A percentile compares a stretch with the other conserved stretches of the same genome.
Evolutionary conservation across 768 basidiomycete genomes (phyloP).

Genomic region (Lyophyllum atratum): DNA sequence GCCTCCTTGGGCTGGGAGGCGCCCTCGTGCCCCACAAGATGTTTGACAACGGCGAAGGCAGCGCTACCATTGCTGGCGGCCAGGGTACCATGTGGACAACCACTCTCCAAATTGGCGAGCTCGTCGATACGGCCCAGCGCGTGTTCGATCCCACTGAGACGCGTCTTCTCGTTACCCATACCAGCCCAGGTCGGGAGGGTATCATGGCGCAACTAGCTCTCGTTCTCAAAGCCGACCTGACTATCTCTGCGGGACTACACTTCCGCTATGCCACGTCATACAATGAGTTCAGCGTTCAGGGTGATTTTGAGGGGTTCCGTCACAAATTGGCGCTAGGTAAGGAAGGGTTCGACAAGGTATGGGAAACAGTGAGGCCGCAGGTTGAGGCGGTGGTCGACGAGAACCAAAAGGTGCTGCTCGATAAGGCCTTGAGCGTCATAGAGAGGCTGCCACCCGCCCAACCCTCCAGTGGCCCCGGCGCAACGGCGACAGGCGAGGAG

Average conservation of each 20-base stretch:
- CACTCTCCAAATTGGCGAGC: constrained; percentile 94
- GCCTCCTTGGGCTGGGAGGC: constrained; percentile 94
- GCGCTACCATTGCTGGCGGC: constrained; percentile 96
- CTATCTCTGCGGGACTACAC: constrained; percentile 92
- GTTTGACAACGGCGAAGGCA: constrained; percentile 93
- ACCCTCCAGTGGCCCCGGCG: constrained; percentile 46
- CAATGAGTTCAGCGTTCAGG: constrained; percentile 95
- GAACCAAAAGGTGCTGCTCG: constrained; percentile 81
- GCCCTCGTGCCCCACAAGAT: constrained; percentile 94
- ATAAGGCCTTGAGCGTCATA: constrained; percentile 86
- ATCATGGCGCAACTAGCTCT: constrained; percentile 89
- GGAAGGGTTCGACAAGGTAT: constrained; percentile 87
- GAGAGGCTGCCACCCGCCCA: constrained; percentile 71
- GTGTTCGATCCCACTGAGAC: constrained; percentile 94
- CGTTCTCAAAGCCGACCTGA: constrained; percentile 91
- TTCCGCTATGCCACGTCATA: constrained; percentile 96
- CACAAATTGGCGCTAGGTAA: constrained; percentile 78
- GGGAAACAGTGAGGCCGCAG: constrained; percentile 90
- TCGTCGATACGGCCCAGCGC: constrained; percentile 95
- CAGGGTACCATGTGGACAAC: constrained; percentile 99
- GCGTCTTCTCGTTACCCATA: constrained; percentile 89
- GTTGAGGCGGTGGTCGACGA: constrained; percentile 93
- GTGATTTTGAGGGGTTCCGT: constrained; percentile 86
- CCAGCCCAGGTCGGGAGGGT: constrained; percentile 91
- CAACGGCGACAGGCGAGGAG: constrained; percentile 71